A percentile compares a stretch with the other conserved stretches of the same genome.
phyloP scores from a whole-genome alignment of 177 flowering plant genomes.

The Vitis hybrid region DNA sequence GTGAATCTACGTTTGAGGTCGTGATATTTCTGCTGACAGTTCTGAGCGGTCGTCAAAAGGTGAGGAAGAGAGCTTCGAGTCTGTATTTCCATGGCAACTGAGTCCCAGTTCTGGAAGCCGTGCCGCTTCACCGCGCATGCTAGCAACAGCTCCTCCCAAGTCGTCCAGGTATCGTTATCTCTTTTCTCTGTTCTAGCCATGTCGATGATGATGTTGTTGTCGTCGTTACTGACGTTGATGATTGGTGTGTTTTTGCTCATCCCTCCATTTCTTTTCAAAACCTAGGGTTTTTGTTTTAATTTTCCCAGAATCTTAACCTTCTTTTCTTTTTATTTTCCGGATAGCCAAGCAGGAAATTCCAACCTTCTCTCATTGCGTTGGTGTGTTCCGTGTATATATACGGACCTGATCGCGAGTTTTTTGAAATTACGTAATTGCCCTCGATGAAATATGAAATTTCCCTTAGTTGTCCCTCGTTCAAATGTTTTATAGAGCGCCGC shows the following conservation, averaged over 20 bases:
- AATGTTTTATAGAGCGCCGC: too few species aligned
- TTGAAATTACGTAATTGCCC: too few species aligned
- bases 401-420: too few species aligned
- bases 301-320: not conserved
- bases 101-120: slow-evolving; percentile 70
- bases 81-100: slow-evolving; percentile 59
- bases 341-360: too few species aligned
- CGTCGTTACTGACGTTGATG: not conserved
- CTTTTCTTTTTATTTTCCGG: not conserved
- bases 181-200: slow-evolving; percentile 1
- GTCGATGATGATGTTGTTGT: too few species aligned
- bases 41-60: slow-evolving; percentile 36
- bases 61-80: slow-evolving; percentile 28
- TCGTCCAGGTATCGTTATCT: slow-evolving; percentile 46
- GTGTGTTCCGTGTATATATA: too few species aligned
- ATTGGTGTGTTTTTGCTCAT: not conserved
- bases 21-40: slow-evolving; percentile 53
- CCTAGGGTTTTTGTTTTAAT: slow-evolving; percentile 2
- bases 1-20: slow-evolving; percentile 66
- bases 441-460: too few species aligned
- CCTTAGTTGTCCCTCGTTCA: too few species aligned
- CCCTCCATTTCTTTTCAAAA: slow-evolving; percentile 5
- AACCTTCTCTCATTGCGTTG: too few species aligned
- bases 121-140: slow-evolving; percentile 81
- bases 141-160: slow-evolving; percentile 73